These are phyloP conservation scores for Discostella stelligeroides DNA, from an alignment of 108 stramenopile species.

Conservation along the genomic window DNA sequence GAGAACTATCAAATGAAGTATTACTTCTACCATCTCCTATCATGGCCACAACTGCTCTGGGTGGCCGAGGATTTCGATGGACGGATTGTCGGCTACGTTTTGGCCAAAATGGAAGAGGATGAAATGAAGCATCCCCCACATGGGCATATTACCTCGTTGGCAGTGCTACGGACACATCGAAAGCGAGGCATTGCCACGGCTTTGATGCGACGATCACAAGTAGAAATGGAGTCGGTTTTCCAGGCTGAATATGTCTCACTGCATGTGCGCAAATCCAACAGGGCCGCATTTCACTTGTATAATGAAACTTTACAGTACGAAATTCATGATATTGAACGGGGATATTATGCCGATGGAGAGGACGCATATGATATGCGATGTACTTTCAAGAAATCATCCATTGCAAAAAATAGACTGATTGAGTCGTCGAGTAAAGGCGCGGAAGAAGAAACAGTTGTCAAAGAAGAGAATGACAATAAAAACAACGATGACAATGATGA, in stretches of 20 bases:
- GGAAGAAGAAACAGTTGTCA: background rate
- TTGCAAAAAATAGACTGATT: no score
- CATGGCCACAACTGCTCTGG: slow-evolving; percentile 98
- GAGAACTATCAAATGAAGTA: slow-evolving; percentile 99
- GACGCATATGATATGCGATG: slow-evolving; percentile 98
- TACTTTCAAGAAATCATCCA: slow-evolving; percentile 47
- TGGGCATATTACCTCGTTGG: slow-evolving; percentile 98
- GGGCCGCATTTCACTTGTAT: slow-evolving; percentile 98
- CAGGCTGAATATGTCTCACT: slow-evolving; percentile 94
- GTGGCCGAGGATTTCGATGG: slow-evolving; percentile 95
- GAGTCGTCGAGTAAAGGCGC: slow-evolving; percentile 16
- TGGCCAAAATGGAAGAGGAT: slow-evolving; percentile 99
- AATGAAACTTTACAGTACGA: slow-evolving; percentile 91
- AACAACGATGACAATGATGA: slow-evolving; percentile 9
- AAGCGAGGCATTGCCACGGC: slow-evolving; percentile 94
- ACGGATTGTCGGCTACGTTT: slow-evolving; percentile 97
- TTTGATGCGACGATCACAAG: slow-evolving; percentile 87
- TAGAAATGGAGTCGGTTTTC: slow-evolving; percentile 94
- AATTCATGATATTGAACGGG: slow-evolving; percentile 95
- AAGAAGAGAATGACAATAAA: background rate
- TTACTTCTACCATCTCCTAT: slow-evolving; percentile 97
- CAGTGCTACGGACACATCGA: slow-evolving; percentile 93
- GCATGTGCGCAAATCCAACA: slow-evolving; percentile 97
- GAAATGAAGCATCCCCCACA: slow-evolving; percentile 59
- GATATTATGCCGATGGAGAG: slow-evolving; percentile 99